Conservation (phyloP, 345 rosid species). For the Chamaenerion angustifolium region DNA sequence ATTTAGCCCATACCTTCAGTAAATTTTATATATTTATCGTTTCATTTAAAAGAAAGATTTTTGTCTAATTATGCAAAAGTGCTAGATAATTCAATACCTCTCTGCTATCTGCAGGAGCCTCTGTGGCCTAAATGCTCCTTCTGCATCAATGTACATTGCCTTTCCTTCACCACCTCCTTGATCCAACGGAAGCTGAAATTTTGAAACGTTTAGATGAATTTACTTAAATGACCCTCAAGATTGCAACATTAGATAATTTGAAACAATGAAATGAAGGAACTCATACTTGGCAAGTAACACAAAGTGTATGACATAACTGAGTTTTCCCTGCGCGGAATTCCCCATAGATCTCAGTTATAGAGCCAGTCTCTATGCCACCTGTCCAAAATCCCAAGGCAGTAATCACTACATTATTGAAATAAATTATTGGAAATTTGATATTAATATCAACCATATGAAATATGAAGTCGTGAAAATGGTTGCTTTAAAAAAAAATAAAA, state of each 20-base stretch:
- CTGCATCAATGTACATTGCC: constrained; percentile 97
- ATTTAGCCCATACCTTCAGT: constrained; percentile 70
- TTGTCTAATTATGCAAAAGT: too few species aligned
- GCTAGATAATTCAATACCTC: constrained; percentile 22
- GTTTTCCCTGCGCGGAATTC: constrained; percentile 98
- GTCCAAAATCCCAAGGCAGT: not conserved
- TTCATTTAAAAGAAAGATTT: too few species aligned
- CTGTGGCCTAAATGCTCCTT: constrained; percentile 95
- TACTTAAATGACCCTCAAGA: too few species aligned
- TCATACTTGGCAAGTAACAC: constrained; percentile 93
- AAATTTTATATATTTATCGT: not conserved
- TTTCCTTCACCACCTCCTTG: constrained; percentile 99
- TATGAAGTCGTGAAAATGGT: not conserved
- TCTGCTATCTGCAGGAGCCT: constrained; percentile 91
- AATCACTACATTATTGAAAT: not conserved
- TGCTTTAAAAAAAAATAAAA: not conserved
- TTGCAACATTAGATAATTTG: not conserved
- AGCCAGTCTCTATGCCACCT: constrained; percentile 97
- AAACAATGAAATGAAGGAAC: constrained; percentile 3
- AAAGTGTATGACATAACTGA: constrained; percentile 90
- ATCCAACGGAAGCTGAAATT: constrained; percentile 81
- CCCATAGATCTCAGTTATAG: constrained; percentile 90
- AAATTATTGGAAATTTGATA: not conserved
- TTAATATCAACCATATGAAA: not conserved
- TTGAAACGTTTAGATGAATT: not conserved